Evolutionary conservation across 495 filamentous ascomycete species (phyloP), one percentile per base, ranked within the genome.

Genomic region (Daldinia childiae): DNA sequence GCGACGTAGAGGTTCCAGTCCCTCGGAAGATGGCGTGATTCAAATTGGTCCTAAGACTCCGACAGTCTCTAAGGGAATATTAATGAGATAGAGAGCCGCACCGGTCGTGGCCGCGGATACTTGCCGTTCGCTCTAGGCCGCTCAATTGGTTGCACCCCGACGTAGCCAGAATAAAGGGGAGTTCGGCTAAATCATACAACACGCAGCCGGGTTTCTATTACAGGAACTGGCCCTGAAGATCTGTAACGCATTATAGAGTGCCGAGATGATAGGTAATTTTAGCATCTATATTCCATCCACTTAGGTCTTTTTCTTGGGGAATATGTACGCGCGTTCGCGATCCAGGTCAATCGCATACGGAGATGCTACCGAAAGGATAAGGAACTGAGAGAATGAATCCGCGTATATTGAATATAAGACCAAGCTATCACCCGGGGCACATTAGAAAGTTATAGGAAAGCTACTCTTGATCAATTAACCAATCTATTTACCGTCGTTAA

Each of bases 131-230:
- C 51, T 68, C 70, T 73, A 65, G 61, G 56, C 61, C 41, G 24
- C 56, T 21, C 41, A 73, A 45, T 68, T 65, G 61, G 64, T 68
- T 65, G 61, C 64, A 65, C 61, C 24, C 65, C 56, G 56, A 62
- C 30, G 61, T 45, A 67, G 70, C 70, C 65, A 62, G 61, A 68
- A 72, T 54, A 60, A 17, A 64, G 63, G 63, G 64, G 58, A 39
- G 60, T 51, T 65, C 70, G 70, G 70, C 65, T 73, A 73, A 73
- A 68, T 73, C 50, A 39, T 62, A 62, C 36, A 64, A 27, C n/a
- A 68, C 48, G 58, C 59, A 29, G 27, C 43, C 64, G n/a, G 5
- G 4, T 41, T 51, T 9, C 56, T 61, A 32, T 36, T 65, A 60
- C 7, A 32, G 65, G 39, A 68, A 69, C 12, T 57, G 32, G 54